Evolutionary conservation across 1,284 basidiomycete species (phyloP).

Genomic region (Polyporus tsugae): DNA sequence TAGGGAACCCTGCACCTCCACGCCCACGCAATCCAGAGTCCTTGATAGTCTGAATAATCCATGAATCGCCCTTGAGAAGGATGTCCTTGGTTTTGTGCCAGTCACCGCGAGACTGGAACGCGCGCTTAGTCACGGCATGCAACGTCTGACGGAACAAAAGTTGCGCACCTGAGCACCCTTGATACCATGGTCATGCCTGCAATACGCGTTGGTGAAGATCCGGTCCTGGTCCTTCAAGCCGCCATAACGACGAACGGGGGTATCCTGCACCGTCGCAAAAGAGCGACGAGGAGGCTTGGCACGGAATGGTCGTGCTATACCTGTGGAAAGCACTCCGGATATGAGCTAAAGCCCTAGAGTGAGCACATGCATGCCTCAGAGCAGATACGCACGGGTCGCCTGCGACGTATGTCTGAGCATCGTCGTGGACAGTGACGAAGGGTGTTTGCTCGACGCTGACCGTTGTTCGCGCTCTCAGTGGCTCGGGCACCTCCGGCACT

Average conservation of each 20-base stretch:
- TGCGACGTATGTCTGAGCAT: constrained; percentile 45
- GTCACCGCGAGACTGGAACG: constrained; percentile 85
- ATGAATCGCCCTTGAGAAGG: constrained; percentile 93
- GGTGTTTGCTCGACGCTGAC: constrained; percentile 33
- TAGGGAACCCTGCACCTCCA: constrained; percentile 97
- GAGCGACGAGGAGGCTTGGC: constrained; percentile 47
- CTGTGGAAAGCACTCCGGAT: constrained; percentile 31
- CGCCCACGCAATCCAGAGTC: constrained; percentile 96
- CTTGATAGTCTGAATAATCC: constrained; percentile 97
- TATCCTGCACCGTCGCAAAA: constrained; percentile 83
- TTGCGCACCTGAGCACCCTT: constrained; percentile 83
- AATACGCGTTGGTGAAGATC: constrained; percentile 91
- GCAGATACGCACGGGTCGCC: constrained; percentile 36
- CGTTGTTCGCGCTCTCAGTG: constrained; percentile 26
- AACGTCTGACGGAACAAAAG: neutral
- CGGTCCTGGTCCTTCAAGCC: constrained; percentile 95
- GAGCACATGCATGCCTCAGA: neutral
- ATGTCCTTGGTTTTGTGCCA: constrained; percentile 99
- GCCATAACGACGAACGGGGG: constrained; percentile 87
- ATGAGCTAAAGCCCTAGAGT: neutral
- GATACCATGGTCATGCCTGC: constrained; percentile 85
- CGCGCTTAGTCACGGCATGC: constrained; percentile 23
- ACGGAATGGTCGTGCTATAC: constrained; percentile 51
- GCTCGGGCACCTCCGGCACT: constrained; percentile 32
- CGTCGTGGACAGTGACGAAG: constrained; percentile 42